Percentiles rank a stretch among this genome's conserved stretches.
These are phyloP conservation scores for Calophaca sinica DNA, from an alignment of 306 rosid genomes.

Conservation along the genomic window DNA sequence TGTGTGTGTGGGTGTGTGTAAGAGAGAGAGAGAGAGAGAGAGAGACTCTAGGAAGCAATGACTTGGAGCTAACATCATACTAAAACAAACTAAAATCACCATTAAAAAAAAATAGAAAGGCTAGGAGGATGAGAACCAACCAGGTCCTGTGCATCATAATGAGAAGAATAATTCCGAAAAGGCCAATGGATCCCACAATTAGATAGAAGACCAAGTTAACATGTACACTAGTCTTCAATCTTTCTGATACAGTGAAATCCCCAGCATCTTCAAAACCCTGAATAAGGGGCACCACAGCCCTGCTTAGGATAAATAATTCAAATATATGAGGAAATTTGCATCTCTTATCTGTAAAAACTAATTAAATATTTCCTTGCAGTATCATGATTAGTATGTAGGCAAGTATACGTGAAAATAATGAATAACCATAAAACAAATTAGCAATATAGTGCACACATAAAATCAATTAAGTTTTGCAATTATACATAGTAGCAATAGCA, in stretches of 20 bases:
- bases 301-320: conserved; percentile 68
- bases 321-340: conserved; percentile 59
- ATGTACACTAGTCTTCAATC: conserved; percentile 92
- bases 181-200: conserved; percentile 78
- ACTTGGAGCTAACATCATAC: conserved; percentile 25
- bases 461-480: conserved; percentile 3
- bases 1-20: background rate
- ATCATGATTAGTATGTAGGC: conserved; percentile 22
- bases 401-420: background rate
- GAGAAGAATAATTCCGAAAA: conserved; percentile 81
- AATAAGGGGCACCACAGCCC: conserved; percentile 99
- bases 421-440: conserved; percentile 34
- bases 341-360: conserved; percentile 36
- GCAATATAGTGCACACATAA: conserved; percentile 21
- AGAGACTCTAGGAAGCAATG: background rate
- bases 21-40: background rate
- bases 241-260: conserved; percentile 84
- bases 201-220: conserved; percentile 86
- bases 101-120: conserved; percentile 12
- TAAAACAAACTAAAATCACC: conserved; percentile 36
- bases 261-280: conserved; percentile 99
- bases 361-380: conserved; percentile 30
- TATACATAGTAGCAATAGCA: conserved; percentile 16
- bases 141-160: conserved; percentile 64
- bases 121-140: conserved; percentile 59